Conservation (phyloP, 805 yeast genomes). For the Wickerhamiella alocasiicola region DNA sequence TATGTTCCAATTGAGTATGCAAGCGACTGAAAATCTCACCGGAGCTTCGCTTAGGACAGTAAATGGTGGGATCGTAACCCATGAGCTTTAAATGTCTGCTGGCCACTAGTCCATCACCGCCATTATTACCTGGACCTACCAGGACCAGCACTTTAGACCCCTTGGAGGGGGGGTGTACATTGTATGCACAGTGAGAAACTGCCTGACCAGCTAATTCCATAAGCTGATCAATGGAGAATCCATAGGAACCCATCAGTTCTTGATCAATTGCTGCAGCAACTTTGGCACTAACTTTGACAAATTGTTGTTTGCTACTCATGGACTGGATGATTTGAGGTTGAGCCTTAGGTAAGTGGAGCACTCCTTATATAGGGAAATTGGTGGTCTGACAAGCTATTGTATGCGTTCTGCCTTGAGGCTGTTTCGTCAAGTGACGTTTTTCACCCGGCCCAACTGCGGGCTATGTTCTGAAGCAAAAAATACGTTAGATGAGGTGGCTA, state of each 20-base stretch:
- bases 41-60: slow-evolving; percentile 60
- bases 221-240: slow-evolving; percentile 71
- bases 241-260: slow-evolving; percentile 77
- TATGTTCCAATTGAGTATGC: slow-evolving; percentile 50
- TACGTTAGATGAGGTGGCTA: slow-evolving; percentile 18
- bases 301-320: neutral
- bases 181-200: slow-evolving; percentile 76
- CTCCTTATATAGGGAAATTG: too few species aligned
- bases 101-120: slow-evolving; percentile 91
- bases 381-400: neutral
- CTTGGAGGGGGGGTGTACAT: slow-evolving; percentile 45
- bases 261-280: slow-evolving; percentile 69
- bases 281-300: slow-evolving; percentile 19
- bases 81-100: slow-evolving; percentile 78
- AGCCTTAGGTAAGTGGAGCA: neutral
- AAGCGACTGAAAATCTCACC: slow-evolving; percentile 49
- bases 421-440: slow-evolving; percentile 20
- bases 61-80: slow-evolving; percentile 65
- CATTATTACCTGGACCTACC: slow-evolving; percentile 94
- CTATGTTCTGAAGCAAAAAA: slow-evolving; percentile 27
- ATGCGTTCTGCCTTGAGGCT: slow-evolving; percentile 1
- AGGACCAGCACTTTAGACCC: slow-evolving; percentile 48
- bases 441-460: slow-evolving; percentile 29
- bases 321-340: neutral
- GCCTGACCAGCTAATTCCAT: slow-evolving; percentile 96